Conservation (phyloP, 2,329 filamentous ascomycete genomes). For the Aquanectria penicillioides region DNA sequence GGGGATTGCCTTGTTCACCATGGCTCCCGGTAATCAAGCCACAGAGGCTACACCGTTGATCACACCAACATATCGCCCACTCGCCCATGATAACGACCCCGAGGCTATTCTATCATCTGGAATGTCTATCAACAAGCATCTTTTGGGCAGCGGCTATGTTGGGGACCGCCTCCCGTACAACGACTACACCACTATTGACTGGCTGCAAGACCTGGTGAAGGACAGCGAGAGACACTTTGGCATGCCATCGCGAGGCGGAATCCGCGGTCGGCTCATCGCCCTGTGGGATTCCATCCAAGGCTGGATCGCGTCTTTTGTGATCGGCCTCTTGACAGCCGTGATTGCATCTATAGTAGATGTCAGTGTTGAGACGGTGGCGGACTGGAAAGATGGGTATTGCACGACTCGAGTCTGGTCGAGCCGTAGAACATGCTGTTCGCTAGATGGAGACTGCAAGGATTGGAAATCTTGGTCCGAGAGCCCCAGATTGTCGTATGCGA, state of each 20-base stretch:
- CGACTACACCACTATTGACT: constrained; percentile 71
- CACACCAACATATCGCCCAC: neutral
- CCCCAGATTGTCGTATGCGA: constrained; percentile 13
- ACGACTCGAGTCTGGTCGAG: neutral
- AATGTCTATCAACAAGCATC: neutral
- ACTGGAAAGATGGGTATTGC: constrained; percentile 32
- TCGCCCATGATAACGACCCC: neutral
- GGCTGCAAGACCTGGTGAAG: constrained; percentile 66
- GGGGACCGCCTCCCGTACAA: constrained; percentile 54
- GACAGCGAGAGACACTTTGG: neutral
- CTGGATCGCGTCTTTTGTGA: constrained; percentile 26
- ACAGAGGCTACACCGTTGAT: constrained; percentile 12
- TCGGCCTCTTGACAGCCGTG: constrained; percentile 22
- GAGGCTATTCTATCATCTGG: neutral
- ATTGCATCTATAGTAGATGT: constrained; percentile 23
- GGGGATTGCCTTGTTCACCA: neutral
- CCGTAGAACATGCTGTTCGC: constrained; percentile 19
- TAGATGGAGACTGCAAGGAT: neutral
- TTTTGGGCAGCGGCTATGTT: neutral
- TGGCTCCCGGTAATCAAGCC: neutral
- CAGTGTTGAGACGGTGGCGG: constrained; percentile 27
- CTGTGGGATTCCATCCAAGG: constrained; percentile 21
- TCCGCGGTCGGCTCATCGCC: neutral
- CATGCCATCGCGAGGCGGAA: neutral
- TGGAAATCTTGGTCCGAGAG: constrained; percentile 24